phyloP scores from a whole-genome alignment of 208 protist genomes.

The Leptomonas pyrrhocoris region DNA sequence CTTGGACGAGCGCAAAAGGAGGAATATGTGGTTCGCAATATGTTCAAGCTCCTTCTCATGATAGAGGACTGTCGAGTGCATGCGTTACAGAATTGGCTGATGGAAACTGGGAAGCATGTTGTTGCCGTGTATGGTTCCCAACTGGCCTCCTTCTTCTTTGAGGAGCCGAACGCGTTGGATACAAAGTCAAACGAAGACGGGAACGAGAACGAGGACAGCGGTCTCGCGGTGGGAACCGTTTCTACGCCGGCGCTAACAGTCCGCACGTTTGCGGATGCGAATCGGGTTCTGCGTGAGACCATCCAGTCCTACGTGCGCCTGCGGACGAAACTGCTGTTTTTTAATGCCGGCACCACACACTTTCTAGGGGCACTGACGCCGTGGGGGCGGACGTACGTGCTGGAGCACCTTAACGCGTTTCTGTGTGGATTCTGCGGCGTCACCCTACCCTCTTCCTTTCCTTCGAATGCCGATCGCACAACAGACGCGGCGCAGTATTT shows the following conservation, averaged over 20 bases:
- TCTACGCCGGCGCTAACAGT: background rate
- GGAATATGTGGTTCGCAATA: constrained; percentile 26
- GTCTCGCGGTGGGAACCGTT: background rate
- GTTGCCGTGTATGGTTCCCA: constrained; percentile 24
- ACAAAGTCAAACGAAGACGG: background rate
- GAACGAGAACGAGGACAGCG: background rate
- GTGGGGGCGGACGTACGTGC: constrained; percentile 37
- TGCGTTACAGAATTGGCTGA: constrained; percentile 23
- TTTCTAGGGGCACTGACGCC: constrained; percentile 50
- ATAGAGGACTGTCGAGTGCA: constrained; percentile 31
- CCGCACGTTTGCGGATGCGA: constrained; percentile 38
- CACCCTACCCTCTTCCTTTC: background rate
- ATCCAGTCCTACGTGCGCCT: constrained; percentile 55
- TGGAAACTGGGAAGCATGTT: constrained; percentile 25
- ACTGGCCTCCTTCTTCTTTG: constrained; percentile 25
- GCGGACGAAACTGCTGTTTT: constrained; percentile 46
- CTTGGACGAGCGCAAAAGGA: constrained; percentile 14
- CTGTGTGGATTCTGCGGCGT: constrained; percentile 34
- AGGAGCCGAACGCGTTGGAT: background rate
- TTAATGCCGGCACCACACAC: constrained; percentile 56
- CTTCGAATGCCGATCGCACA: background rate
- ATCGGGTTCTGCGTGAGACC: constrained; percentile 52
- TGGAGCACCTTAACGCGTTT: constrained; percentile 41
- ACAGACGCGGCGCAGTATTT: constrained; percentile 12
- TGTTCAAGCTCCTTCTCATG: constrained; percentile 38